Evolutionary conservation across 257 asterid species (phyloP), one percentile per base, ranked within the genome.

Genomic region (Prunella vulgaris): DNA sequence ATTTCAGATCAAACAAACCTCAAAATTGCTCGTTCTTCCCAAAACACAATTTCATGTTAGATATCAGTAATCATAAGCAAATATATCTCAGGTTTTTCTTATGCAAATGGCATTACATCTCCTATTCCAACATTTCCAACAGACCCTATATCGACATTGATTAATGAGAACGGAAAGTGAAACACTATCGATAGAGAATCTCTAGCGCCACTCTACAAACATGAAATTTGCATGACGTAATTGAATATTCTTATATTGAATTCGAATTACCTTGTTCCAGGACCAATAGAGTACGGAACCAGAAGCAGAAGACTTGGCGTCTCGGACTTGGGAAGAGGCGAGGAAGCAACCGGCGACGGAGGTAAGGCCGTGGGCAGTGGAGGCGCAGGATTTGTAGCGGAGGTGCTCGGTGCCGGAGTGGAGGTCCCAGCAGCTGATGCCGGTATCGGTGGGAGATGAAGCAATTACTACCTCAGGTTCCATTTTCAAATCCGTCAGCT

Each of bases 401-500:
- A 79, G 83, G 68, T 74, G 73, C 82, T 93, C 96, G 40, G 84
- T 77, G 3, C 97, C 99, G 7, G 93, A 75, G 49, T 69, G 92
- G 60, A 90, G 85, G 84, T 93, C 94, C 97, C 96, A 90, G 72
- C 96, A 88, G 71, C 96, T 84, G 71, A 93, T 80, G 62, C 96
- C 99, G 68, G 84, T 88, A 76, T 93, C 96, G 0, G 86, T 81
- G 7, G 97, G 92, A 57, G 97, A 93, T 0, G 99, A 90, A 61
- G 93, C 99, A 20, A 93, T 74, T 62, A 93, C 82, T 48, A 90
- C 27, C 71, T 93, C 89, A 14, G 82, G 40, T n/a, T 18, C 96
- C 94, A 78, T 78, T 63, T 20, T 64, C 59, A 35, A 4, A 76
- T 24, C 9, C 5, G 22, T 27, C n/a, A 42, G 3, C 21, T 5